Percentiles rank a stretch among this genome's conserved stretches.
Conservation (phyloP, 768 basidiomycete species). For the Glaciozyma antarctica region DNA sequence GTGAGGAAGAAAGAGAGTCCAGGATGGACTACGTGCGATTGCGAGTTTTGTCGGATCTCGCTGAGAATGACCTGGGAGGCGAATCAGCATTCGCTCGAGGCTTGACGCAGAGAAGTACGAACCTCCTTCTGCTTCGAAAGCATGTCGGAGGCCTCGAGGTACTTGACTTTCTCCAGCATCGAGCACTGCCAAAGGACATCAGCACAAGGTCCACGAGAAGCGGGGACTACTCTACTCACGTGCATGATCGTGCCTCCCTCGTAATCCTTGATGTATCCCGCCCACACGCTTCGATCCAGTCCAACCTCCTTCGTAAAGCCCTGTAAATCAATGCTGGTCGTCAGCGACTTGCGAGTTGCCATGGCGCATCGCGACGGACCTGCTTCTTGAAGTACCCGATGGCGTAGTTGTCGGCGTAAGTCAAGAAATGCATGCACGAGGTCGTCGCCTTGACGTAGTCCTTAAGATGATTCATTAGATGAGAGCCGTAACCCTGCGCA, state of each 20-base stretch:
- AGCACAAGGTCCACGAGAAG: not conserved
- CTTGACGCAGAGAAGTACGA: constrained; percentile 4
- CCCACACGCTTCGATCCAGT: constrained; percentile 83
- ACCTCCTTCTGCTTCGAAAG: constrained; percentile 70
- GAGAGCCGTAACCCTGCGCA: constrained; percentile 82
- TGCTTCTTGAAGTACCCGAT: constrained; percentile 99
- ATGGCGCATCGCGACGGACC: constrained; percentile 30
- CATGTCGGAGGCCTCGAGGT: constrained; percentile 67
- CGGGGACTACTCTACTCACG: constrained; percentile 30
- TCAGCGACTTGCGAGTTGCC: not conserved
- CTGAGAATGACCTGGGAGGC: constrained; percentile 56
- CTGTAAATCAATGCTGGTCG: constrained; percentile 9
- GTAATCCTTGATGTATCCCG: constrained; percentile 99
- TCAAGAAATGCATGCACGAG: constrained; percentile 85
- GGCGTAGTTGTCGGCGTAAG: constrained; percentile 98
- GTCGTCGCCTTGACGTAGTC: constrained; percentile 80
- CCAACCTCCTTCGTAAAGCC: constrained; percentile 97
- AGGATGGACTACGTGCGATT: constrained; percentile 71
- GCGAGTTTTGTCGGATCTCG: constrained; percentile 78
- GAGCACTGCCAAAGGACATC: constrained; percentile 50
- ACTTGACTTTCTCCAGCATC: constrained; percentile 85
- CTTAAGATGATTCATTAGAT: constrained; percentile 98
- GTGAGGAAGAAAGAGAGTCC: constrained; percentile 50
- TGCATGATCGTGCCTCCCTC: constrained; percentile 99
- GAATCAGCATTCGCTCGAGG: not conserved